phyloP scores from a whole-genome alignment of 2,329 filamentous ascomycete species.

The Calonectria hawksworthii region DNA sequence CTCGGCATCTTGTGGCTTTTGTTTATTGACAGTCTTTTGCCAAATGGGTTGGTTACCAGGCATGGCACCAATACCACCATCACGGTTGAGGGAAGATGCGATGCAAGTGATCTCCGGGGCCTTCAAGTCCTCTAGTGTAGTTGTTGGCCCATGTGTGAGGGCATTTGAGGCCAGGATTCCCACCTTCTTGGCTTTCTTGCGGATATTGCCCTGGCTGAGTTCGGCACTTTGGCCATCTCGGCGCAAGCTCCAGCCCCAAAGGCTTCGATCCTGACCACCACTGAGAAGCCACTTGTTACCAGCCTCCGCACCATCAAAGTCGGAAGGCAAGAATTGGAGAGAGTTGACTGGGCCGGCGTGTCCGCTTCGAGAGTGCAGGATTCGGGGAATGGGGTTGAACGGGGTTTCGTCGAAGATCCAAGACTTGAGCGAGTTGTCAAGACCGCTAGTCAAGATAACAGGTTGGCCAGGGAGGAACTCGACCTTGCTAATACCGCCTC shows the following conservation, averaged over 20 bases:
- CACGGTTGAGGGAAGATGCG: constrained; percentile 91
- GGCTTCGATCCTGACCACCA: constrained; percentile 87
- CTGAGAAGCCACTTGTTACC: constrained; percentile 96
- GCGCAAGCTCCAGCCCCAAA: constrained; percentile 97
- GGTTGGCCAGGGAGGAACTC: constrained; percentile 93
- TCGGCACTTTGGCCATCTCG: constrained; percentile 95
- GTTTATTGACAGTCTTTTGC: constrained; percentile 80
- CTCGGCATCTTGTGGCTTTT: constrained; percentile 76
- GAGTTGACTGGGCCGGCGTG: constrained; percentile 89
- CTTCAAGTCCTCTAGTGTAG: constrained; percentile 82
- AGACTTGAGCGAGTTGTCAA: constrained; percentile 93
- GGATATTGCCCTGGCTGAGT: constrained; percentile 89
- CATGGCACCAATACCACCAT: constrained; percentile 91
- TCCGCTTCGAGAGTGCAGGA: constrained; percentile 87
- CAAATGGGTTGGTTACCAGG: constrained; percentile 85
- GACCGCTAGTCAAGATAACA: constrained; percentile 89
- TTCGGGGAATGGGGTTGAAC: constrained; percentile 87
- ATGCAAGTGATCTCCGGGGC: constrained; percentile 93
- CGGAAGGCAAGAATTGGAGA: constrained; percentile 86
- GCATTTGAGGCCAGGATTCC: constrained; percentile 75
- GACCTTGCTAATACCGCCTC: constrained; percentile 86
- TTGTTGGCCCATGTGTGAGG: constrained; percentile 71
- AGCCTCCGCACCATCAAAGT: constrained; percentile 90
- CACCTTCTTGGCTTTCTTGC: constrained; percentile 89
- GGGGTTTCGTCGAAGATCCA: constrained; percentile 97